Percentiles rank a stretch among this genome's conserved stretches.
Conservation (phyloP, 1,139 yeast species). For the Pichia sp. region DNA sequence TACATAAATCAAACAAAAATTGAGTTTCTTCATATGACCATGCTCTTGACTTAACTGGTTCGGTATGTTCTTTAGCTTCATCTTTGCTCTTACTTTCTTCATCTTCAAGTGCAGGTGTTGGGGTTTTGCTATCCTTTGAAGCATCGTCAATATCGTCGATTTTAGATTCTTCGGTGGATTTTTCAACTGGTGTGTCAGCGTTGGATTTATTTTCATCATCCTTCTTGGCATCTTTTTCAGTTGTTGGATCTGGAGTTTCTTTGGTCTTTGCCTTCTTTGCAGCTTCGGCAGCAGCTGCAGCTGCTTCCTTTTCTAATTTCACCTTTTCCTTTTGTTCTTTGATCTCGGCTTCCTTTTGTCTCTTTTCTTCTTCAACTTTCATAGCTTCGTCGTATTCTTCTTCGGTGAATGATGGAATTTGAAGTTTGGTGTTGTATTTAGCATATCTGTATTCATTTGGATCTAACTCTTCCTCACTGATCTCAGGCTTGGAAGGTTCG, state of each 20-base stretch:
- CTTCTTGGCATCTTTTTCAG: neutral
- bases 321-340: conserved; percentile 6
- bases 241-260: neutral
- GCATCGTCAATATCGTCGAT: neutral
- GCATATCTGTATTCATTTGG: conserved; percentile 66
- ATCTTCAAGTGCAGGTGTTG: neutral
- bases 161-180: neutral
- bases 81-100: neutral
- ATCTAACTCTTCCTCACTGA: conserved; percentile 22
- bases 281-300: neutral
- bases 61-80: neutral
- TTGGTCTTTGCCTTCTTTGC: neutral
- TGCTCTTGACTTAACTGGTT: conserved; percentile 29
- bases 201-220: neutral
- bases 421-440: conserved; percentile 67
- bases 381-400: conserved; percentile 50
- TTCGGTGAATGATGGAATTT: conserved; percentile 69
- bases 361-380: conserved; percentile 4
- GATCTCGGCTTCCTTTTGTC: neutral
- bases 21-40: conserved; percentile 84
- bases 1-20: conserved; percentile 70
- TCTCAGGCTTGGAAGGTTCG: neutral
- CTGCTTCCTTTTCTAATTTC: conserved; percentile 5
- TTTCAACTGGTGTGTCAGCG: neutral
- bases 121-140: too few relatives aligned